Conservation (phyloP, 2,329 filamentous ascomycete genomes). For the Purpureocillium lavendulum region DNA sequence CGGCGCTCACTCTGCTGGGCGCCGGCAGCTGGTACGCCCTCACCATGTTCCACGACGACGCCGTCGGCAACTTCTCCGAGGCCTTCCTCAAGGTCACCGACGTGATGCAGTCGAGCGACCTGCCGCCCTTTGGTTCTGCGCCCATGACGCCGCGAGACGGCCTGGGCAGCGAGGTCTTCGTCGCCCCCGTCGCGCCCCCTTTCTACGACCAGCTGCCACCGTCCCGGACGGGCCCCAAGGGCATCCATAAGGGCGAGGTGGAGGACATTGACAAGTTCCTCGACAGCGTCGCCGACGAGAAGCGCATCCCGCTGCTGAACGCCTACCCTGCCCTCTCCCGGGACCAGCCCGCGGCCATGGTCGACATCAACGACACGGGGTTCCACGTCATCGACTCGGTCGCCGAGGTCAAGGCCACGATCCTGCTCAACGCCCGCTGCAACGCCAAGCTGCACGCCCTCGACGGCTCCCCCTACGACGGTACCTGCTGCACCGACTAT, state of each 20-base stretch:
- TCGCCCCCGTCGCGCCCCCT: constrained; percentile 17
- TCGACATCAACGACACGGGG: constrained; percentile 11
- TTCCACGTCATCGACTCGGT: constrained; percentile 22
- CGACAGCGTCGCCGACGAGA: constrained; percentile 7
- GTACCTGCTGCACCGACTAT: constrained; percentile 46
- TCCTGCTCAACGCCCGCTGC: constrained; percentile 46
- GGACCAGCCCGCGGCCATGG: constrained; percentile 7
- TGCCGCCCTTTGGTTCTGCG: constrained; percentile 10
- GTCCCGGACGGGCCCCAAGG: constrained; percentile 9
- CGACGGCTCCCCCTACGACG: constrained; percentile 32
- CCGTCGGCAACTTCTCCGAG: constrained; percentile 8
- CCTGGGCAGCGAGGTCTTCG: constrained; percentile 18
- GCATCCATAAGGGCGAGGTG: constrained; percentile 13
- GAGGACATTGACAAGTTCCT: constrained; percentile 13
- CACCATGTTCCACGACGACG: constrained; percentile 5
- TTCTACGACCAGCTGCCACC: constrained; percentile 8
- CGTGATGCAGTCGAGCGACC: constrained; percentile 10
- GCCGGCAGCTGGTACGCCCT: constrained; percentile 16
- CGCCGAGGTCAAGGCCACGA: constrained; percentile 23
- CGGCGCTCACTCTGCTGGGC: constrained; percentile 16
- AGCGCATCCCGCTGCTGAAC: constrained; percentile 12
- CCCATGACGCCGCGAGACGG: constrained; percentile 16
- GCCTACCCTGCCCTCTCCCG: constrained; percentile 9
- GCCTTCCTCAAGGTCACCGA: constrained; percentile 16
- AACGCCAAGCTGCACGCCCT: constrained; percentile 27